Evolutionary conservation across 495 filamentous ascomycete genomes (phyloP).

Genomic region (Choiromyces venosus): DNA sequence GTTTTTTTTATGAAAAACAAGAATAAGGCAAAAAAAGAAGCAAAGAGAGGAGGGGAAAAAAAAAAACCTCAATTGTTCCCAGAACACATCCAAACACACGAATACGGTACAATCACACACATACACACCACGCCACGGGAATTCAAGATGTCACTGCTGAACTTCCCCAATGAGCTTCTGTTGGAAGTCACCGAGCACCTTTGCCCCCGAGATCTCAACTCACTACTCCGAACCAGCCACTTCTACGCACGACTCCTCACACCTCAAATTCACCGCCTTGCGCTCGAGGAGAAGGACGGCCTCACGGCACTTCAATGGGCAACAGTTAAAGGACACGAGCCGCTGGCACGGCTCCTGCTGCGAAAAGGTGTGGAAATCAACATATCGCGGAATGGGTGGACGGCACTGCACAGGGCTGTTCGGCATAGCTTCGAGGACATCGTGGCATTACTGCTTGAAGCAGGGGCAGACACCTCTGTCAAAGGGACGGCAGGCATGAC

Average conservation of each 20-base stretch:
- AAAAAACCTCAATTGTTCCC: not conserved
- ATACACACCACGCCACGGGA: not conserved
- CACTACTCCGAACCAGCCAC: not conserved
- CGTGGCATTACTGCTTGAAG: not conserved
- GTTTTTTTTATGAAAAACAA: not conserved
- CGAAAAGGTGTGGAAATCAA: not conserved
- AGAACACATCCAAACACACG: not conserved
- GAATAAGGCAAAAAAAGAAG: not conserved
- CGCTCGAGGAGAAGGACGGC: not conserved
- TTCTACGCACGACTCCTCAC: not conserved
- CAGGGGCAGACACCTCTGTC: not conserved
- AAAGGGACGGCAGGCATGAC: constrained; percentile 5
- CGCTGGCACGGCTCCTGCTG: not conserved
- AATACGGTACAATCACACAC: not conserved
- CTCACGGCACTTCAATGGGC: not conserved
- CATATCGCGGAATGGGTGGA: not conserved
- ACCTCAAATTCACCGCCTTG: not conserved
- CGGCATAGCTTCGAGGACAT: not conserved
- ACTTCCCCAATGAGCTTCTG: not conserved
- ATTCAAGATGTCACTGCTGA: not conserved
- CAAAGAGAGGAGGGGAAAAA: not conserved
- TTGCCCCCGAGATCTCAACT: not conserved
- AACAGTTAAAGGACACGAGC: not conserved
- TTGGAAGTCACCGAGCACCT: not conserved
- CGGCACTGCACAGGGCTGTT: not conserved